Conservation (phyloP, 2,329 filamentous ascomycete genomes). For the Colletotrichum lindemuthianum region DNA sequence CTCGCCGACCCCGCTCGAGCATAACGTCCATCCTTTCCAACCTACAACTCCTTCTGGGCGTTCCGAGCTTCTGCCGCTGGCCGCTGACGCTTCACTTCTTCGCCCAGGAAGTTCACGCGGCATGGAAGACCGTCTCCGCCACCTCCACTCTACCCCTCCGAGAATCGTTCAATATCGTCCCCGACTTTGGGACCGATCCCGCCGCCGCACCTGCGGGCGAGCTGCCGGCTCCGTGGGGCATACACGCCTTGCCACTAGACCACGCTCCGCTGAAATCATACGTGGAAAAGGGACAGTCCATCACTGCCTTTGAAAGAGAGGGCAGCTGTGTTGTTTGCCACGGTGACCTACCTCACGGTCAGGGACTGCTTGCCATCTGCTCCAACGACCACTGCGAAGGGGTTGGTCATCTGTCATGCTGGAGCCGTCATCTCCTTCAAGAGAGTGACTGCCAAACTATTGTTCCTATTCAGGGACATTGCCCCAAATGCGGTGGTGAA, state of each 20-base stretch:
- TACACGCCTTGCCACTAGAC: slow-evolving; percentile 65
- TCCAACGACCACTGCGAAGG: slow-evolving; percentile 63
- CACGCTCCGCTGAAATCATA: slow-evolving; percentile 64
- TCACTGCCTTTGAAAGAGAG: slow-evolving; percentile 66
- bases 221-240: slow-evolving; percentile 51
- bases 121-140: slow-evolving; percentile 72
- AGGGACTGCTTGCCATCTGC: slow-evolving; percentile 68
- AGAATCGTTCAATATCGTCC: slow-evolving; percentile 61
- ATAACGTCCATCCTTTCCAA: slow-evolving; percentile 80
- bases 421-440: slow-evolving; percentile 62
- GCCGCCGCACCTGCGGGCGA: slow-evolving; percentile 16
- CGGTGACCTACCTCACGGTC: slow-evolving; percentile 53
- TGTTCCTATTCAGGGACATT: slow-evolving; percentile 75
- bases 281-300: slow-evolving; percentile 63
- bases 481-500: slow-evolving; percentile 72
- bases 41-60: slow-evolving; percentile 81
- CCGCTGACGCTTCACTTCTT: slow-evolving; percentile 87
- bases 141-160: slow-evolving; percentile 59
- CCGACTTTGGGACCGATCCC: slow-evolving; percentile 59
- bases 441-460: slow-evolving; percentile 55
- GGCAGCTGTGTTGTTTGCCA: slow-evolving; percentile 65
- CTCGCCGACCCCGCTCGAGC: slow-evolving; percentile 66
- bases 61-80: slow-evolving; percentile 84
- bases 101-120: slow-evolving; percentile 70
- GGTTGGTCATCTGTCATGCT: slow-evolving; percentile 69